phyloP scores from a whole-genome alignment of 2,329 filamentous ascomycete genomes.

The Penicillium frequentans region DNA sequence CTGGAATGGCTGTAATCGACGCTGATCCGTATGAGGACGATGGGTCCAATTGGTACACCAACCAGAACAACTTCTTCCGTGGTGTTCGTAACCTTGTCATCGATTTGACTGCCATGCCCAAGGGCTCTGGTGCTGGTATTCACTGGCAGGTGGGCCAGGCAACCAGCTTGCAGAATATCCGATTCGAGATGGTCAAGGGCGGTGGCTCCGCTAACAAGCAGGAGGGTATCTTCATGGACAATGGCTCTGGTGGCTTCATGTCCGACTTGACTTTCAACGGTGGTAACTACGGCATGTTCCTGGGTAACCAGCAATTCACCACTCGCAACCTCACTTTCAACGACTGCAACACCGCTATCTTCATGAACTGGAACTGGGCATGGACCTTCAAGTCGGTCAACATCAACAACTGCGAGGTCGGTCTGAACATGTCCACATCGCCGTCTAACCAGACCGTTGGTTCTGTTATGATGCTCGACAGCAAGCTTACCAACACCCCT shows the following conservation, averaged over 20 bases:
- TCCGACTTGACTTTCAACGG: conserved; percentile 80
- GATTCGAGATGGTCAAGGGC: conserved; percentile 74
- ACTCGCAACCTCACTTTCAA: conserved; percentile 81
- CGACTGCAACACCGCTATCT: conserved; percentile 77
- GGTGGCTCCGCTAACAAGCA: conserved; percentile 65
- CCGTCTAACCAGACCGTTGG: conserved; percentile 72
- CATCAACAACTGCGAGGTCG: conserved; percentile 73
- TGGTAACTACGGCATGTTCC: conserved; percentile 73
- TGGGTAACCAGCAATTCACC: conserved; percentile 87
- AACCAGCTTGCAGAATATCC: conserved; percentile 76
- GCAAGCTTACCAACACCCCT: conserved; percentile 71
- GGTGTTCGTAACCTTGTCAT: conserved; percentile 80
- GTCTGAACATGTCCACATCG: conserved; percentile 74
- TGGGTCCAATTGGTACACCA: conserved; percentile 74
- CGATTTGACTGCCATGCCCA: conserved; percentile 67
- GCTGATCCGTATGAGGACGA: conserved; percentile 74
- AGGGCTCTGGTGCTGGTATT: conserved; percentile 65
- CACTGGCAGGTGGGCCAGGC: conserved; percentile 88
- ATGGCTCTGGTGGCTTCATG: conserved; percentile 82
- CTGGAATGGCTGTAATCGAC: conserved; percentile 86
- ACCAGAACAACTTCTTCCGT: conserved; percentile 82
- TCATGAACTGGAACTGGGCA: conserved; percentile 90
- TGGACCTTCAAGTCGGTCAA: conserved; percentile 76
- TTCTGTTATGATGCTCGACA: conserved; percentile 81
- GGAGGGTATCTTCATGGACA: conserved; percentile 81